Percentiles rank a stretch among this genome's conserved stretches.
Conservation (phyloP, 83 land plant species). For the Larix sibirica region DNA sequence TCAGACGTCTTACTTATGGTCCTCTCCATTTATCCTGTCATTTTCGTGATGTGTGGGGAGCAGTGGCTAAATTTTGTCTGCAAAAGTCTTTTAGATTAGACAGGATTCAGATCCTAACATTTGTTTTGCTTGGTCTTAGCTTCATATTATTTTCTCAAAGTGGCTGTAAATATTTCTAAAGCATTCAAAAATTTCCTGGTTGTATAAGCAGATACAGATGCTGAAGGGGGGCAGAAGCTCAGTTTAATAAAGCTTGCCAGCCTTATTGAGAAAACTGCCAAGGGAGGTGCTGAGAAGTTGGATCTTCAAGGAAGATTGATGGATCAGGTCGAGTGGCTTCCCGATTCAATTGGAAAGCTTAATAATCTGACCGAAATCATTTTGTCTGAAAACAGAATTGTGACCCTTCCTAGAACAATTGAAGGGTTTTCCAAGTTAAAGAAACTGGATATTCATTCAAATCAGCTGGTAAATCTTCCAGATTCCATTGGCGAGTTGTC, state of each 20-base stretch:
- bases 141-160: neutral
- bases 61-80: too few species aligned
- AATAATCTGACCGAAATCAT: slow-evolving; percentile 14
- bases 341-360: slow-evolving; percentile 26
- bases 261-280: slow-evolving; percentile 1
- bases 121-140: too few species aligned
- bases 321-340: slow-evolving; percentile 17
- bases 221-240: slow-evolving; percentile 15
- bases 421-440: neutral
- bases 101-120: too few species aligned
- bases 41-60: too few species aligned
- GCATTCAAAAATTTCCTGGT: neutral
- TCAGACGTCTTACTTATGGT: too few species aligned
- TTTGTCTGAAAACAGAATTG: slow-evolving; percentile 22
- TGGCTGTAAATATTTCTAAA: neutral
- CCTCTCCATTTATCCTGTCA: too few species aligned
- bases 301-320: slow-evolving; percentile 12
- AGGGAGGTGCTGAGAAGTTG: slow-evolving; percentile 5
- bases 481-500: slow-evolving; percentile 27
- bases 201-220: neutral
- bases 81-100: too few species aligned
- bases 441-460: slow-evolving; percentile 16
- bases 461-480: slow-evolving; percentile 16
- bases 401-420: slow-evolving; percentile 5
- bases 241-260: slow-evolving; percentile 10